phyloP scores from a whole-genome alignment of 169 alveolate species.

The Eimeria falciformis region DNA sequence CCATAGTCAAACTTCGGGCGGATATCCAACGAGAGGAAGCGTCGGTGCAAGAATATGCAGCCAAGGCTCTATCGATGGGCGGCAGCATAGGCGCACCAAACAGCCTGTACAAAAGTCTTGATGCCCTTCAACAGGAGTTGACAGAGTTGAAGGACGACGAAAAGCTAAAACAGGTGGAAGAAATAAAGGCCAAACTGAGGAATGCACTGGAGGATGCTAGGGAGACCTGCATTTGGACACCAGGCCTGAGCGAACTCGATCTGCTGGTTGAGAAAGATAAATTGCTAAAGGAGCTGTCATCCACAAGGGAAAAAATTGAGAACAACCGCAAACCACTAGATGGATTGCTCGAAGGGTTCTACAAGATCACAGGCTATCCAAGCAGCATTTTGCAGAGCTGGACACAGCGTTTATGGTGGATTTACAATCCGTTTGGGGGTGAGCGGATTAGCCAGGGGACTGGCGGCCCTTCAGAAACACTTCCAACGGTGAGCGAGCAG shows the following conservation, averaged over 20 bases:
- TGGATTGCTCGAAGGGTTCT: not conserved
- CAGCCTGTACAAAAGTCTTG: not conserved
- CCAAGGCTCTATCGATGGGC: too few species aligned
- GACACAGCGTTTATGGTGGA: slow-evolving; percentile 15
- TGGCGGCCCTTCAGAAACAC: too few species aligned
- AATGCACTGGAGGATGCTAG: not conserved
- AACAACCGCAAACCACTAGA: not conserved
- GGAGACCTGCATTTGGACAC: not conserved
- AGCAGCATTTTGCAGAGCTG: too few species aligned
- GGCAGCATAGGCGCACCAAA: not conserved
- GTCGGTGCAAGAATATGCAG: not conserved
- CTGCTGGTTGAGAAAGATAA: not conserved
- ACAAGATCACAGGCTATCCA: too few species aligned
- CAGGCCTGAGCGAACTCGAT: not conserved
- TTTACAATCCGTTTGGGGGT: not conserved
- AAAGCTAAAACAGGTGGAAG: not conserved
- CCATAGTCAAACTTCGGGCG: not conserved
- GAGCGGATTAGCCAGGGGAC: too few species aligned
- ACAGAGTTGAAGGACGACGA: not conserved
- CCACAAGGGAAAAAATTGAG: not conserved
- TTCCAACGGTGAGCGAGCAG: not conserved
- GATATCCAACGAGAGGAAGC: not conserved
- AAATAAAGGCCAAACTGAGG: not conserved
- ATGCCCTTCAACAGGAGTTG: not conserved
- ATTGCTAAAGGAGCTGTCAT: not conserved